These are phyloP conservation scores for Lasiodiplodia hormozganensis DNA, from an alignment of 2,329 filamentous ascomycete species.

Conservation along the genomic window DNA sequence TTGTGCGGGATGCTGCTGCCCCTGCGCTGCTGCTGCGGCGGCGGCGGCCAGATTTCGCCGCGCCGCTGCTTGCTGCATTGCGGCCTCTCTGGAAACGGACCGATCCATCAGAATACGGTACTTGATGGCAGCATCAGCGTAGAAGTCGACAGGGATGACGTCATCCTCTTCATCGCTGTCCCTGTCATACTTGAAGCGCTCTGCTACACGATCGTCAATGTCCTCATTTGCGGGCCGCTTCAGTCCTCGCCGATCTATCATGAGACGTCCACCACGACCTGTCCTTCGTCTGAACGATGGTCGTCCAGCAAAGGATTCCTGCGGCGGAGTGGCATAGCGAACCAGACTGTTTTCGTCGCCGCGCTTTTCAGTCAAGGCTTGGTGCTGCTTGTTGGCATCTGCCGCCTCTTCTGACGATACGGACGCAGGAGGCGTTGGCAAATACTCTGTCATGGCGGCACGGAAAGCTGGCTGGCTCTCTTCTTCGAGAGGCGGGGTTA, in stretches of 20 bases:
- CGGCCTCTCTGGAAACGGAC: constrained; percentile 42
- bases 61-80: constrained; percentile 42
- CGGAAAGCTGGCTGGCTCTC: constrained; percentile 47
- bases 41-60: constrained; percentile 26
- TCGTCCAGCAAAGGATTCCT: constrained; percentile 47
- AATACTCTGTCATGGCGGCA: constrained; percentile 47
- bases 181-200: constrained; percentile 80
- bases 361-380: constrained; percentile 4
- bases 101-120: constrained; percentile 59
- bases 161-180: constrained; percentile 81
- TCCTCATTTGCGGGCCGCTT: constrained; percentile 58
- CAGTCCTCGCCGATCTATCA: constrained; percentile 84
- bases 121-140: constrained; percentile 62
- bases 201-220: constrained; percentile 43
- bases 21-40: constrained; percentile 35
- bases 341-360: constrained; percentile 34
- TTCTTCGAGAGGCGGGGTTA: constrained; percentile 75
- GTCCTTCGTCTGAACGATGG: constrained; percentile 83
- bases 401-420: constrained; percentile 51
- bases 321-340: constrained; percentile 47
- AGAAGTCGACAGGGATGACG: constrained; percentile 77
- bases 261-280: constrained; percentile 82
- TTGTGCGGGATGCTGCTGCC: constrained; percentile 38
- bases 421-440: constrained; percentile 57
- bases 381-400: constrained; percentile 44